Percentiles rank a stretch among this genome's conserved stretches.
These are phyloP conservation scores for Saxispiralis lemnorum DNA, from an alignment of 495 filamentous ascomycete genomes.

Conservation along the genomic window DNA sequence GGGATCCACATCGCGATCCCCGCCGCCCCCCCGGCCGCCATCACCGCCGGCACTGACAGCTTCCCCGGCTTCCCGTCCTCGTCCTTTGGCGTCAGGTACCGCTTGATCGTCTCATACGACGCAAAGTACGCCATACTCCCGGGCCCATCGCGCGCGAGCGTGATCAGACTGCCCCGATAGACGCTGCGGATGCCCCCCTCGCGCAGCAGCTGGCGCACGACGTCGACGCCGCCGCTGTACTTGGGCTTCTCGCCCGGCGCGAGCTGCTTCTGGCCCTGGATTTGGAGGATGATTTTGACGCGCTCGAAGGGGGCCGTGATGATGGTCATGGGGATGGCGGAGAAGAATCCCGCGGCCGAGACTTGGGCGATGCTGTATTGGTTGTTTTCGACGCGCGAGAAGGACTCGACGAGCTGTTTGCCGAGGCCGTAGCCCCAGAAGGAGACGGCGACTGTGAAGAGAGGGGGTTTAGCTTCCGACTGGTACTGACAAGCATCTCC, in stretches of 20 bases:
- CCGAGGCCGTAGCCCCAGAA: slow-evolving; percentile 98
- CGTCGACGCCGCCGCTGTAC: slow-evolving; percentile 75
- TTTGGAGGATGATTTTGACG: slow-evolving; percentile 94
- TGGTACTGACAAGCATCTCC: too few species aligned
- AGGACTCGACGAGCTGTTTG: slow-evolving; percentile 59
- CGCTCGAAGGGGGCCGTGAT: slow-evolving; percentile 98
- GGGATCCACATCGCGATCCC: slow-evolving; percentile 99
- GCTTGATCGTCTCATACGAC: slow-evolving; percentile 89
- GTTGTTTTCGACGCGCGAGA: slow-evolving; percentile 47
- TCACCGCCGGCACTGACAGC: slow-evolving; percentile 66
- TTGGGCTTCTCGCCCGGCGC: slow-evolving; percentile 81
- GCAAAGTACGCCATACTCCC: slow-evolving; percentile 92
- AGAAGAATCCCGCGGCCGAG: slow-evolving; percentile 90
- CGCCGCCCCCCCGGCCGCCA: slow-evolving; percentile 69
- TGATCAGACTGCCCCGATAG: slow-evolving; percentile 79
- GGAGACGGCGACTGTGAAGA: slow-evolving; percentile 66
- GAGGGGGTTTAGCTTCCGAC: not conserved
- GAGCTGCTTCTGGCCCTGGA: slow-evolving; percentile 79
- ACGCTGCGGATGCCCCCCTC: slow-evolving; percentile 81
- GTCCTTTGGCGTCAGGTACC: slow-evolving; percentile 68
- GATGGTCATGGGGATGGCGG: slow-evolving; percentile 88
- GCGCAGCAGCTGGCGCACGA: slow-evolving; percentile 86
- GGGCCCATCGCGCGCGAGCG: slow-evolving; percentile 81
- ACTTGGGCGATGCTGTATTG: slow-evolving; percentile 70
- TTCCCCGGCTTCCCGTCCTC: slow-evolving; percentile 55